A percentile compares a stretch with the other conserved stretches of the same genome.
These are phyloP conservation scores for Plasmodium cynomolgi DNA, from an alignment of 169 alveolate species.

Conservation along the genomic window DNA sequence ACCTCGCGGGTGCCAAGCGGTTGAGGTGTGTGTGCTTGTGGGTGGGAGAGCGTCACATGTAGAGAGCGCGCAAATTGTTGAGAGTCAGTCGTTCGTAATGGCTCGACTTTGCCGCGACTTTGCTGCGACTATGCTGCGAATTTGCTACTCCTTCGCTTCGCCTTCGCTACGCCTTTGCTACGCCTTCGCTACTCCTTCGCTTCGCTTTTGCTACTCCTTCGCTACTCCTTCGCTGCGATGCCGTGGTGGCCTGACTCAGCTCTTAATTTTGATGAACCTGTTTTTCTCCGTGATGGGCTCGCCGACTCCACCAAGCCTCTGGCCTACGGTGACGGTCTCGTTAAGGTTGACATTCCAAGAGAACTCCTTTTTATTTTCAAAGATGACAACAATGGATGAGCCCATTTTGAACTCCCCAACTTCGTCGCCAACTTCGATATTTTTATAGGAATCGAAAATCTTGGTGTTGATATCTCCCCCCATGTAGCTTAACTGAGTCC, in stretches of 20 bases:
- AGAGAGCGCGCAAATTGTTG: neutral
- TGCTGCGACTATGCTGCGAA: no score
- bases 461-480: constrained; percentile 72
- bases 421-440: constrained; percentile 51
- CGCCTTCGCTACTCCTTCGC: neutral
- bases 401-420: constrained; percentile 65
- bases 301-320: constrained; percentile 29
- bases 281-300: neutral
- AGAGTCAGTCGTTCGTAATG: neutral
- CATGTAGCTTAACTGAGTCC: constrained; percentile 48
- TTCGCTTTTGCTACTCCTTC: neutral
- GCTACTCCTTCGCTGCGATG: no score
- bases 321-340: constrained; percentile 32
- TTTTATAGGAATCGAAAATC: constrained; percentile 21
- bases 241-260: neutral
- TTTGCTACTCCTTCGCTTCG: neutral
- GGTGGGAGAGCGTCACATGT: neutral
- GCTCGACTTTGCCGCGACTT: neutral
- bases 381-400: constrained; percentile 49
- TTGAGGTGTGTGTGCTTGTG: neutral
- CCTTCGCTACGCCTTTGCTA: no score
- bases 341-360: constrained; percentile 14
- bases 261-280: constrained; percentile 15
- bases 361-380: constrained; percentile 57
- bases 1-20: neutral